Evolutionary conservation across 2,329 filamentous ascomycete species (phyloP).

Genomic region (Gremmenia infestans): DNA sequence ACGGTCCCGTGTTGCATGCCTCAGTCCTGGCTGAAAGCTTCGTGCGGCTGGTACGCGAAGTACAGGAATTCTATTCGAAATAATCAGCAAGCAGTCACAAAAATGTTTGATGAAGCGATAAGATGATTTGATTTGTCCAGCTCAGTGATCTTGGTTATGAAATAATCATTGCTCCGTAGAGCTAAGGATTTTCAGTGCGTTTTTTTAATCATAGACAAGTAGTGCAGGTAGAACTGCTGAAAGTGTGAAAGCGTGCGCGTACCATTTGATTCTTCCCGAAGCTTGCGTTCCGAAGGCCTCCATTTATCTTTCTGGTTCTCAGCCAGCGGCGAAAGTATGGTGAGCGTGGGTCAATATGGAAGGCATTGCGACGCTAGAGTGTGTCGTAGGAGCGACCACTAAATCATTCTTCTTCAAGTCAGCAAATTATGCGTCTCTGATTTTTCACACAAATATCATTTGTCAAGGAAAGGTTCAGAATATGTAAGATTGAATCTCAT

Average conservation of each 20-base stretch:
- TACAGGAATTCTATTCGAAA: not conserved
- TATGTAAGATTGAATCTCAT: constrained; percentile 99
- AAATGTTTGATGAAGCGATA: not conserved
- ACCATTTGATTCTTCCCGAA: constrained; percentile 8
- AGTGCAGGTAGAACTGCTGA: not conserved
- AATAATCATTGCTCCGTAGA: constrained; percentile 30
- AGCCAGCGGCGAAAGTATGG: not conserved
- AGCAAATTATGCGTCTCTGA: constrained; percentile 5
- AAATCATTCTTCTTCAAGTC: constrained; percentile 13
- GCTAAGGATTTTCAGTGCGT: constrained; percentile 37
- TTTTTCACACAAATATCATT: not conserved
- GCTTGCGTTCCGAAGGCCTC: not conserved
- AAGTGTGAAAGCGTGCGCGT: constrained; percentile 7
- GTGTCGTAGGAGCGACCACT: not conserved
- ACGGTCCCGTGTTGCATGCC: not conserved
- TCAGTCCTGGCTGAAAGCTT: not conserved
- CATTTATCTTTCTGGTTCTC: not conserved
- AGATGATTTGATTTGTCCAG: constrained; percentile 8
- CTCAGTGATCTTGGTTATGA: constrained; percentile 37
- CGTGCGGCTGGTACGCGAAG: not conserved
- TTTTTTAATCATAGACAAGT: constrained; percentile 32
- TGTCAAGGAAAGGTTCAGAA: constrained; percentile 61
- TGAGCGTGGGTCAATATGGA: not conserved
- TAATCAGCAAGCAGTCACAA: not conserved
- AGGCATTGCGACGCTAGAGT: not conserved